phyloP scores from a whole-genome alignment of 768 basidiomycete genomes.

The Obba rivulosa region DNA sequence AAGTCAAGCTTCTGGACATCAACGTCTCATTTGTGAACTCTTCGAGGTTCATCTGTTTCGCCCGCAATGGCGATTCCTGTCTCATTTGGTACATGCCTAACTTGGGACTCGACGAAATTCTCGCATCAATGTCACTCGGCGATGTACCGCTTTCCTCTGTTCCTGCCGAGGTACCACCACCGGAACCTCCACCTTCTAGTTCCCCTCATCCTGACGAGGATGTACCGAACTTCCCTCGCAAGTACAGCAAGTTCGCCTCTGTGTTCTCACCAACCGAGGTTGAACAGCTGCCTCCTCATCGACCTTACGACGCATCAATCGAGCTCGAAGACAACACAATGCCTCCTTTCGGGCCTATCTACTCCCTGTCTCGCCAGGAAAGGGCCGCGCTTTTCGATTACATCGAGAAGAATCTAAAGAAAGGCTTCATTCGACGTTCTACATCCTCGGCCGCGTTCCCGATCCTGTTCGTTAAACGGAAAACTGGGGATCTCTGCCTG shows the following conservation, averaged over 20 bases:
- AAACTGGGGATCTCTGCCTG: conserved; percentile 15
- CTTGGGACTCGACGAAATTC: neutral
- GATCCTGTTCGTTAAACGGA: conserved; percentile 22
- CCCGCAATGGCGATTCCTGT: neutral
- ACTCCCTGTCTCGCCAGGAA: conserved; percentile 28
- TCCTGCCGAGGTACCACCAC: neutral
- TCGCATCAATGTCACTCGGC: conserved; percentile 1
- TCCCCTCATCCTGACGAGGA: neutral
- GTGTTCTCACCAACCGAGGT: conserved; percentile 24
- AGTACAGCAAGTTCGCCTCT: conserved; percentile 23
- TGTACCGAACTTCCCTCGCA: conserved; percentile 1
- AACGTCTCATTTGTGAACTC: neutral
- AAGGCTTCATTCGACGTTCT: conserved; percentile 24
- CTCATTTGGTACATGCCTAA: conserved; percentile 3
- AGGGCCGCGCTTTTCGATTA: conserved; percentile 28
- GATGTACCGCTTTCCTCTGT: too few species aligned
- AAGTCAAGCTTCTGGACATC: neutral
- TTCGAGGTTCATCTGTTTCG: conserved; percentile 1
- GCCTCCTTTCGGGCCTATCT: conserved; percentile 27
- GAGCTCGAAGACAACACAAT: conserved; percentile 24
- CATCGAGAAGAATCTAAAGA: conserved; percentile 30
- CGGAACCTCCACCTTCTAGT: neutral
- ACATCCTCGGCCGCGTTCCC: conserved; percentile 19
- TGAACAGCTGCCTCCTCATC: conserved; percentile 29
- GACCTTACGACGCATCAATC: conserved; percentile 32